phyloP scores from a whole-genome alignment of 2,329 filamentous ascomycete species.

The Exophiala dermatitidis region DNA sequence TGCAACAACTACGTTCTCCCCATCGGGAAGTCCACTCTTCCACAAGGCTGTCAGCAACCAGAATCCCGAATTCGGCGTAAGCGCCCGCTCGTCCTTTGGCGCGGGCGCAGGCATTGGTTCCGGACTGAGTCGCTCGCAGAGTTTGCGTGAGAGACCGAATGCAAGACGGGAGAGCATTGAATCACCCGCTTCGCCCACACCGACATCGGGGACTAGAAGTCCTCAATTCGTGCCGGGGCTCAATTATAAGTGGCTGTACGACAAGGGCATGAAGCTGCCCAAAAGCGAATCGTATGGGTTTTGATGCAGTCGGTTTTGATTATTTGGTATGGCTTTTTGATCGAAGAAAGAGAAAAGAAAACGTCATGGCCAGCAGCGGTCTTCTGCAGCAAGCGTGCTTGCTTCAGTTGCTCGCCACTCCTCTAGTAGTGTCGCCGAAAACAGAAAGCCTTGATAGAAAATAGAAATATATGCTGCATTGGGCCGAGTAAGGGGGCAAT shows the following conservation, averaged over 20 bases:
- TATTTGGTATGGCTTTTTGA: neutral
- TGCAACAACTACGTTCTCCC: slow-evolving; percentile 47
- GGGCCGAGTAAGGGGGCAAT: too few relatives aligned
- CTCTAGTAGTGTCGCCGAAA: too few relatives aligned
- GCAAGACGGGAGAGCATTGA: slow-evolving; percentile 11
- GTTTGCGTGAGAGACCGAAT: slow-evolving; percentile 18
- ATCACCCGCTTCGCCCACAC: slow-evolving; percentile 15
- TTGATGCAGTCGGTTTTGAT: neutral
- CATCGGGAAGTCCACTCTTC: slow-evolving; percentile 49
- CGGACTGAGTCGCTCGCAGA: slow-evolving; percentile 21
- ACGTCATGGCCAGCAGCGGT: too few relatives aligned
- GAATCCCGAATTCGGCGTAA: slow-evolving; percentile 17
- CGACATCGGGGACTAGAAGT: slow-evolving; percentile 31
- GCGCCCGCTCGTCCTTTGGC: slow-evolving; percentile 13
- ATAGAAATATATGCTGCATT: too few relatives aligned
- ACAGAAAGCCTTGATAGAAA: too few relatives aligned
- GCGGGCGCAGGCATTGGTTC: slow-evolving; percentile 10
- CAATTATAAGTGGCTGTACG: slow-evolving; percentile 93
- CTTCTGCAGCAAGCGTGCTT: too few relatives aligned
- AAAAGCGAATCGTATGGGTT: slow-evolving; percentile 22
- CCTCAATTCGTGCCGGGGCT: slow-evolving; percentile 64
- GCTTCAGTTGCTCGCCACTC: too few relatives aligned
- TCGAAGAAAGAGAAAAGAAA: too few relatives aligned
- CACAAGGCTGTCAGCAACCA: slow-evolving; percentile 54
- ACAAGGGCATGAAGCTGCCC: slow-evolving; percentile 55